phyloP scores from a whole-genome alignment of 345 rosid species.

The Pistacia atlantica region DNA sequence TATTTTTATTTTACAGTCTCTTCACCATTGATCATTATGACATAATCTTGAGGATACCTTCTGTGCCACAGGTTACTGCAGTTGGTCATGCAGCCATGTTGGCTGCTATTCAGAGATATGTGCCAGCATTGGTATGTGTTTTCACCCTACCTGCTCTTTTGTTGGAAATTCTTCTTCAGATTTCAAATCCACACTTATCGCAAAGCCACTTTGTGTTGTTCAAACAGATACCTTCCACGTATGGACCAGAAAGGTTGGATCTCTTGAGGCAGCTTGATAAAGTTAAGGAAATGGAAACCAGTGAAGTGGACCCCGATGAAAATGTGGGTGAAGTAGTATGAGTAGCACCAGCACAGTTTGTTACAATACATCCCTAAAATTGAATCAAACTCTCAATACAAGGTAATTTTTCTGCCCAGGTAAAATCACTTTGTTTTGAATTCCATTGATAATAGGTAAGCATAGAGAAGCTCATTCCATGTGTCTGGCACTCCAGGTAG shows the following conservation, averaged over 20 bases:
- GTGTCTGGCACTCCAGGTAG: slow-evolving; percentile 84
- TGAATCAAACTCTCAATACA: not conserved
- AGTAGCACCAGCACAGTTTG: slow-evolving; percentile 24
- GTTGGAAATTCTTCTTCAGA: not conserved
- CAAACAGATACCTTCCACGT: slow-evolving; percentile 88
- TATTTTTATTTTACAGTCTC: not conserved
- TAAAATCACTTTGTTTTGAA: slow-evolving; percentile 34
- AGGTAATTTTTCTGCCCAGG: slow-evolving; percentile 7
- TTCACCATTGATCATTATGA: not conserved
- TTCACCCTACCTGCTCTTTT: slow-evolving; percentile 12
- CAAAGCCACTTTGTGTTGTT: slow-evolving; percentile 21
- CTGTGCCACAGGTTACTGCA: slow-evolving; percentile 75
- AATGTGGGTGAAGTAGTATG: slow-evolving; percentile 45
- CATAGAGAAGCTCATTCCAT: slow-evolving; percentile 88
- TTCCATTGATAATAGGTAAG: slow-evolving; percentile 56
- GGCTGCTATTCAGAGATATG: slow-evolving; percentile 95
- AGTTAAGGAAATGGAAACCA: slow-evolving; percentile 67
- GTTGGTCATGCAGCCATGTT: slow-evolving; percentile 97
- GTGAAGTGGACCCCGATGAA: slow-evolving; percentile 58
- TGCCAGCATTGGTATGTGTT: slow-evolving; percentile 70
- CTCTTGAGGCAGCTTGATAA: slow-evolving; percentile 92
- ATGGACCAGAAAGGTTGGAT: slow-evolving; percentile 88
- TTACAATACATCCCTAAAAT: slow-evolving; percentile 20
- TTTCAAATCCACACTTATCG: not conserved
- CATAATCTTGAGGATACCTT: not conserved